phyloP scores from a whole-genome alignment of 352 stramenopile species.

The Globisporangium cylindrosporum region DNA sequence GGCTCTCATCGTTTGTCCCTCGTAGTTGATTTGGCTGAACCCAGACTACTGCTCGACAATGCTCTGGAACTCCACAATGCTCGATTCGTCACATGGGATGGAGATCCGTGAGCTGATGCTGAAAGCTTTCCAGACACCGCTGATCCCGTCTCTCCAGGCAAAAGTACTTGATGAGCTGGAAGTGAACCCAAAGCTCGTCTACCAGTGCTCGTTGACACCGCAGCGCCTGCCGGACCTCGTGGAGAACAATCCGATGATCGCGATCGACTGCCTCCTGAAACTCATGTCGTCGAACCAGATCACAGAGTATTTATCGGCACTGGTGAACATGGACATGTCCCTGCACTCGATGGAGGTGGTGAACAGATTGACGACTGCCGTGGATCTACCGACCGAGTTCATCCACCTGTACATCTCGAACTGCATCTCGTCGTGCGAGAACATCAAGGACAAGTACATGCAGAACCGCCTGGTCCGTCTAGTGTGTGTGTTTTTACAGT shows the following conservation, averaged over 20 bases:
- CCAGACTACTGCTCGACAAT: conserved; percentile 89
- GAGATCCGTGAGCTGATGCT: conserved; percentile 89
- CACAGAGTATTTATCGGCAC: conserved; percentile 95
- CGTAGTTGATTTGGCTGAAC: conserved; percentile 88
- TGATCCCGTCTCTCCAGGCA: conserved; percentile 88
- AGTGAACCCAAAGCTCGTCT: conserved; percentile 87
- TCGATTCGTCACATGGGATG: conserved; percentile 82
- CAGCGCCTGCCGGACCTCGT: conserved; percentile 95
- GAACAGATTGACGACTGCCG: conserved; percentile 91
- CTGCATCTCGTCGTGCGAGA: conserved; percentile 98
- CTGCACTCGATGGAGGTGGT: conserved; percentile 98
- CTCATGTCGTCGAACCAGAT: conserved; percentile 89
- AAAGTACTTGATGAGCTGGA: conserved; percentile 89
- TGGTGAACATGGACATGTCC: conserved; percentile 99
- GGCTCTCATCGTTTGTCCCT: background rate
- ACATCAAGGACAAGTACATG: conserved; percentile 98
- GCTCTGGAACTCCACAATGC: conserved; percentile 90
- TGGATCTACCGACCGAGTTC: conserved; percentile 95
- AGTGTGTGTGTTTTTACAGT: conserved; percentile 98
- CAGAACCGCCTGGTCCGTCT: conserved; percentile 96
- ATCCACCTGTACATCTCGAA: conserved; percentile 99
- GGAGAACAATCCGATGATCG: conserved; percentile 98
- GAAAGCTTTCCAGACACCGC: conserved; percentile 86
- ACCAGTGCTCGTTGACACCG: conserved; percentile 91
- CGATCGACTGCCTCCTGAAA: conserved; percentile 95